phyloP scores from a whole-genome alignment of 305 asterid species.

The Striga hermonthica region DNA sequence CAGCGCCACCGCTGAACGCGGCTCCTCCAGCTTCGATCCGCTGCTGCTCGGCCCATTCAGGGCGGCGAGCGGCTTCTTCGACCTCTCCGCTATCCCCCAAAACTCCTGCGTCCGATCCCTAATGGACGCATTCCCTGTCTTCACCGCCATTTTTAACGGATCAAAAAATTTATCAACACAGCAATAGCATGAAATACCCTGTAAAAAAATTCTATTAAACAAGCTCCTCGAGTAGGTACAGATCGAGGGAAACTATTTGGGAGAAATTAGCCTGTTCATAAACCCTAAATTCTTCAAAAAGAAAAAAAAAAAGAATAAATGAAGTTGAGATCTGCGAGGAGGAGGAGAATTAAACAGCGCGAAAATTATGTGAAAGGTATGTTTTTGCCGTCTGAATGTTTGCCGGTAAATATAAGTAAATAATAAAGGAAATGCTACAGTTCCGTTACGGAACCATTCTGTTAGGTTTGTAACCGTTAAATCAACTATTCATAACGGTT shows the following conservation, averaged over 20 bases:
- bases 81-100: slow-evolving; percentile 58
- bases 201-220: not conserved
- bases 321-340: slow-evolving; percentile 31
- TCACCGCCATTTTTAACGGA: slow-evolving; percentile 38
- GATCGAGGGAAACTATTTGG: slow-evolving; percentile 21
- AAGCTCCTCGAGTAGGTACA: not conserved
- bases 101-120: slow-evolving; percentile 95
- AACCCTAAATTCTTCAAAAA: slow-evolving; percentile 28
- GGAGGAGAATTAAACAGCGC: not conserved
- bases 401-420: too few relatives aligned
- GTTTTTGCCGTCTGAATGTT: not conserved
- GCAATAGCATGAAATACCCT: slow-evolving; percentile 30
- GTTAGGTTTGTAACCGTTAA: too few relatives aligned
- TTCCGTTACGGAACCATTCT: too few relatives aligned
- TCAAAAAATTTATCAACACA: slow-evolving; percentile 22
- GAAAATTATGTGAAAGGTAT: not conserved
- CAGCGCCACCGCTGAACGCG: slow-evolving; percentile 46
- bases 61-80: slow-evolving; percentile 46
- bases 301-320: not conserved
- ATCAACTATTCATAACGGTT: too few relatives aligned
- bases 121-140: slow-evolving; percentile 50
- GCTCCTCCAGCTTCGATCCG: slow-evolving; percentile 50
- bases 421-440: too few relatives aligned
- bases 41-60: slow-evolving; percentile 67
- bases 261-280: slow-evolving; percentile 28